phyloP scores from a whole-genome alignment of 768 basidiomycete species.

The Leccinum truebloodii region DNA sequence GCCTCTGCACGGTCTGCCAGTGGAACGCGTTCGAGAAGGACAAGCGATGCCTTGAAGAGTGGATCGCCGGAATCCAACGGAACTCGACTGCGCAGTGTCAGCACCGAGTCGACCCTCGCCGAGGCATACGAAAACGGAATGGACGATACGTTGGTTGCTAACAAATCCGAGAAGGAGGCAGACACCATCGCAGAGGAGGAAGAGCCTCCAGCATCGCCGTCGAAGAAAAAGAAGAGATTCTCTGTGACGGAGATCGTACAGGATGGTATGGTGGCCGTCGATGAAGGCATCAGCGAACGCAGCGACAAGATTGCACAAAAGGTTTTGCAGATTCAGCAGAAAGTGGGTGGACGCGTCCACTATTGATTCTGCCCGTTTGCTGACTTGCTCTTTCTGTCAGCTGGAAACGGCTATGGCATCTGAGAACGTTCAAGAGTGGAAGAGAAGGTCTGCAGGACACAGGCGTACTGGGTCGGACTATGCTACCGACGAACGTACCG shows the following conservation, averaged over 20 bases:
- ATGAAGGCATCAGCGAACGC: conserved; percentile 79
- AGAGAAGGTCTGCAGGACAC: conserved; percentile 30
- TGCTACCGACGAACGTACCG: conserved; percentile 52
- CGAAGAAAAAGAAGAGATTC: conserved; percentile 70
- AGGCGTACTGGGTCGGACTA: conserved; percentile 28
- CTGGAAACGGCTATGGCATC: conserved; percentile 72
- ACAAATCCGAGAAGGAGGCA: conserved; percentile 45
- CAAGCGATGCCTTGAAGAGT: conserved; percentile 59
- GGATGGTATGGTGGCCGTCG: conserved; percentile 84
- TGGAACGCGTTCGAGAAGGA: conserved; percentile 54
- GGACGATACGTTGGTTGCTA: conserved; percentile 37
- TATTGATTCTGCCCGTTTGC: neutral
- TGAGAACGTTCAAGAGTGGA: conserved; percentile 45
- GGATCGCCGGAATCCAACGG: conserved; percentile 25
- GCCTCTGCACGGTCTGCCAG: conserved; percentile 45
- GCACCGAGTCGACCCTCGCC: conserved; percentile 79
- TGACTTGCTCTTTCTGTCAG: conserved; percentile 39
- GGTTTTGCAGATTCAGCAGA: conserved; percentile 86
- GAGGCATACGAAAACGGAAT: conserved; percentile 57
- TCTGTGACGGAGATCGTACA: conserved; percentile 70
- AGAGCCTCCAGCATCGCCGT: conserved; percentile 39
- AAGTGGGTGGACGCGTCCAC: conserved; percentile 53
- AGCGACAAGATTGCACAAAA: conserved; percentile 89
- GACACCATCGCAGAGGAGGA: conserved; percentile 64
- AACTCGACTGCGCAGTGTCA: conserved; percentile 64